A percentile compares a stretch with the other conserved stretches of the same genome.
Evolutionary conservation across 2,329 filamentous ascomycete species (phyloP).

Genomic region (Sporothrix globosa): DNA sequence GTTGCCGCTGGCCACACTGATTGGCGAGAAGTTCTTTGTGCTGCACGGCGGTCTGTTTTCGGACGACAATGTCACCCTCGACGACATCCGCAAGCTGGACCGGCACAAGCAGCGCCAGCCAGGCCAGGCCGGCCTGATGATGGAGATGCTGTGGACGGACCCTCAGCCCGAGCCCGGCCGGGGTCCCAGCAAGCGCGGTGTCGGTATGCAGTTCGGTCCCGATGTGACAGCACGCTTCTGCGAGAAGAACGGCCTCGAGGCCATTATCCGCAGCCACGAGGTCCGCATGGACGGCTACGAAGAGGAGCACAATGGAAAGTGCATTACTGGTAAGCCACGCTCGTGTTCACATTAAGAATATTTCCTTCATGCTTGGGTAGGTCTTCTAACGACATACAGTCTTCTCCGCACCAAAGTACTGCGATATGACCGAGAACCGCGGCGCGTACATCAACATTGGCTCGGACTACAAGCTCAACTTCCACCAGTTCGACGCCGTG

Average conservation of each 20-base stretch:
- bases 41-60: constrained; percentile 96
- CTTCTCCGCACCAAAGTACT: constrained; percentile 97
- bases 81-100: constrained; percentile 73
- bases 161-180: constrained; percentile 84
- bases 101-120: constrained; percentile 53
- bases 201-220: constrained; percentile 94
- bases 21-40: constrained; percentile 87
- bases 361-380: neutral
- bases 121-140: constrained; percentile 93
- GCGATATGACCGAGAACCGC: constrained; percentile 96
- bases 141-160: constrained; percentile 99
- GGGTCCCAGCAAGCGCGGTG: constrained; percentile 93
- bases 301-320: constrained; percentile 91
- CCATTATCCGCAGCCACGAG: constrained; percentile 95
- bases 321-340: constrained; percentile 74
- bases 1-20: constrained; percentile 85
- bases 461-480: constrained; percentile 86
- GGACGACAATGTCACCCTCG: constrained; percentile 85
- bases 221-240: constrained; percentile 97
- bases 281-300: constrained; percentile 99
- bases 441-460: constrained; percentile 98
- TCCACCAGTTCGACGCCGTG: constrained; percentile 93
- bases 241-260: constrained; percentile 90
- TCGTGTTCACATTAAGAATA: no score
- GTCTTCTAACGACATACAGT: constrained; percentile 54